These are phyloP conservation scores for Saccharomycopsis sp. DNA, from an alignment of 805 yeast species.

Conservation along the genomic window DNA sequence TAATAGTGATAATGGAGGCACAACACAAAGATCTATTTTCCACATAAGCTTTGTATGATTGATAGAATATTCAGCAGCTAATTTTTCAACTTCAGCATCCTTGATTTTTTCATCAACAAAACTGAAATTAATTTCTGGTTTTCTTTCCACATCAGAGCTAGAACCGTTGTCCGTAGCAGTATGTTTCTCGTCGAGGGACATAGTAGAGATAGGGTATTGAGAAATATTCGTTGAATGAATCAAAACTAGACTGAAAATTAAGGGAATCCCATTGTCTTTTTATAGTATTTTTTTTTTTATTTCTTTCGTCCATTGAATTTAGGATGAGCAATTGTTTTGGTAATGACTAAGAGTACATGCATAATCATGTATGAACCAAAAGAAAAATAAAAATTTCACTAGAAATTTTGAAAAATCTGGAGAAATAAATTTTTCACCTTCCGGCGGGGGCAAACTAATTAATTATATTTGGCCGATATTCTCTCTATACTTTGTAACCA, in stretches of 20 bases:
- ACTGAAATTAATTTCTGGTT: background rate
- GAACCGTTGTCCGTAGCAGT: background rate
- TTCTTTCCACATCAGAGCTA: background rate
- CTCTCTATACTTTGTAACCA: no score
- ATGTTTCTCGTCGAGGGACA: background rate
- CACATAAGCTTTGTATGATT: conserved; percentile 49
- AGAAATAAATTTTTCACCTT: no score
- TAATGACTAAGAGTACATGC: no score
- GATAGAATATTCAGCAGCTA: conserved; percentile 36
- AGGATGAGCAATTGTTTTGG: no score
- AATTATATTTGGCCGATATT: no score
- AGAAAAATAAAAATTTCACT: no score
- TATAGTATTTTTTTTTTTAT: no score
- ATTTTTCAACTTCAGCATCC: conserved; percentile 7
- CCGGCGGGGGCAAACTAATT: no score
- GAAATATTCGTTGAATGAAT: no score
- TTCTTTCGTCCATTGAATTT: no score
- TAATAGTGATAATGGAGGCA: conserved; percentile 58
- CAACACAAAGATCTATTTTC: conserved; percentile 59
- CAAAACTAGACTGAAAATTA: background rate
- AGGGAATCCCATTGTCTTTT: background rate
- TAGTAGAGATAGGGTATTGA: background rate
- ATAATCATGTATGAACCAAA: no score
- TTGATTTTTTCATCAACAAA: conserved; percentile 2
- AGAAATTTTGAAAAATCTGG: no score